Base-by-base conservation (phyloP, 1,139 yeast species). In the Geotrichum klebahnii region DNA sequence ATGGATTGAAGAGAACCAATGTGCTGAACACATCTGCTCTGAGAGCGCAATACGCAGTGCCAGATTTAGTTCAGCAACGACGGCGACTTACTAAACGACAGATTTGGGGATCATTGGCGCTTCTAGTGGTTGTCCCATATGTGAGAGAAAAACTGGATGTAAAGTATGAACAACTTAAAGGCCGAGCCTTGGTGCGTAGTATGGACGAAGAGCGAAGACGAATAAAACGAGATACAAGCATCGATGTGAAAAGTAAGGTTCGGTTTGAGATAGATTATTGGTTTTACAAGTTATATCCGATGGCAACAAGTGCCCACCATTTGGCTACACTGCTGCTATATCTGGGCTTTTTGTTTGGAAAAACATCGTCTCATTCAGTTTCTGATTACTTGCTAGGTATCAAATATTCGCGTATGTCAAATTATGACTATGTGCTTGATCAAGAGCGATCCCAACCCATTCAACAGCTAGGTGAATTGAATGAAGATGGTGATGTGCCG, bases 1-100 rank as follows among this genome's bases (percentile, higher is more conserved):
- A 92, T 63, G 97, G 97, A 1, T 69, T 92, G 58, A 88, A 89
- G 64, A 70, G 95, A 48, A 80, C 80, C 8, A 59, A 66, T 5
- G 57, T 59, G 10, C 57, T 71, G 39, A 53, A 62, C 9, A 60
- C 67, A 19, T 52, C 46, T 20, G 66, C 62, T 3, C 56, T 57
- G 32, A 58, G 59, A 12, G 60, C 71, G 12, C 55, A 61, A 22
- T 42, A 50, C 2, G 57, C 61, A 1, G 66, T 64, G 3, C 82
- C 83, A 0, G 70, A 74, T 2, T 63, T 77, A 66, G 67, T 81
- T 10, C 86, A 82, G 53, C 70, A 71, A 43, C 69, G 81, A 52
- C 73, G 85, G 52, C 68, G 79, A 31, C 70, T 90, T 42, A 75
- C 80, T 0, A 62, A 61, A 1, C 53, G 66, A 2, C 97, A 90